Percentiles rank a stretch among this genome's conserved stretches.
phyloP scores from a whole-genome alignment of 1,284 basidiomycete species.

The Porogramme epimiltina region DNA sequence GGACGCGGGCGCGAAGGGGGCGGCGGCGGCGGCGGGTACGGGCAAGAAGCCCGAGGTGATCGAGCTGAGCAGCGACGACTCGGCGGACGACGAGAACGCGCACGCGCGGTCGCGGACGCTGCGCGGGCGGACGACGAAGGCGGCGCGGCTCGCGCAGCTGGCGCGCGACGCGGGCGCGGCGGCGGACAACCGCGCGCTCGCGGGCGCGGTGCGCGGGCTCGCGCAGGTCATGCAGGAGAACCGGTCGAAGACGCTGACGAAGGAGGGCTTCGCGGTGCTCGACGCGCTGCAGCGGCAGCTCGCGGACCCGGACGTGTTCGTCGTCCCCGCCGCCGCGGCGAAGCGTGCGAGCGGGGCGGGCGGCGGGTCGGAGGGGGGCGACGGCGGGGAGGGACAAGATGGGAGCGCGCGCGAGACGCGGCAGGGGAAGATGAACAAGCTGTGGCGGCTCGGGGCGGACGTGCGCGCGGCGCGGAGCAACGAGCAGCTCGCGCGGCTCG shows the following conservation, averaged over 20 bases:
- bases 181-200: slow-evolving; percentile 54
- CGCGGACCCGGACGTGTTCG: slow-evolving; percentile 60
- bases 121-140: slow-evolving; percentile 49
- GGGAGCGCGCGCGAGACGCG: slow-evolving; percentile 39
- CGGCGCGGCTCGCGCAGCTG: slow-evolving; percentile 50
- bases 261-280: slow-evolving; percentile 69
- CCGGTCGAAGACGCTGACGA: slow-evolving; percentile 65
- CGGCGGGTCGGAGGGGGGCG: no score
- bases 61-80: slow-evolving; percentile 45
- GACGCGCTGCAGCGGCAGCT: slow-evolving; percentile 70
- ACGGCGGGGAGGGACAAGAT: slow-evolving; percentile 16
- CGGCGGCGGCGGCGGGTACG: no score
- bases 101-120: slow-evolving; percentile 26
- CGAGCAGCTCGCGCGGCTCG: slow-evolving; percentile 57
- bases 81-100: slow-evolving; percentile 37
- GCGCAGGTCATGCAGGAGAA: slow-evolving; percentile 58
- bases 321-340: slow-evolving; percentile 53
- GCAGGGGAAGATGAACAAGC: slow-evolving; percentile 54
- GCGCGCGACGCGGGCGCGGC: slow-evolving; percentile 44
- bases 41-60: slow-evolving; percentile 40
- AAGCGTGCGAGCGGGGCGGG: slow-evolving; percentile 34
- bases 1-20: no score
- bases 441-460: slow-evolving; percentile 55
- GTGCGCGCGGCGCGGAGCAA: slow-evolving; percentile 53
- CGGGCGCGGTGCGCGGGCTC: slow-evolving; percentile 58